phyloP scores from a whole-genome alignment of 1,284 basidiomycete genomes.

The Coriolopsis trogii region DNA sequence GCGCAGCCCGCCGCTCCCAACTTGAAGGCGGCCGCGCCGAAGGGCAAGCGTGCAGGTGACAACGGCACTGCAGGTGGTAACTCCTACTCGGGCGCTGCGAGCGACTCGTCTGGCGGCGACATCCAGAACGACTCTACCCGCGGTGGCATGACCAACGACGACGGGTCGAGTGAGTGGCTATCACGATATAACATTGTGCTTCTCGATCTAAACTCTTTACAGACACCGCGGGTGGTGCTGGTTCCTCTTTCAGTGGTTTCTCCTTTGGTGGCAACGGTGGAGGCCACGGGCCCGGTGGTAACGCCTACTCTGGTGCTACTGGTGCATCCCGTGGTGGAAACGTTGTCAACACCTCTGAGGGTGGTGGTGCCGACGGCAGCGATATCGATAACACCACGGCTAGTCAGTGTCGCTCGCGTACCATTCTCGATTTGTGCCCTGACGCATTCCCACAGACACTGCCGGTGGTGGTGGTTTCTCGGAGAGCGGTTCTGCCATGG shows the following conservation, averaged over 20 bases:
- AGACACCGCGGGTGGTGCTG: constrained; percentile 25
- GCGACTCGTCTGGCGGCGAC: constrained; percentile 25
- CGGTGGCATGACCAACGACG: constrained; percentile 12
- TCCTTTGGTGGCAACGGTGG: constrained; percentile 26
- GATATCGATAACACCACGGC: constrained; percentile 21
- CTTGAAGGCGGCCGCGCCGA: constrained; percentile 6
- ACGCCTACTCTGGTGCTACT: constrained; percentile 26
- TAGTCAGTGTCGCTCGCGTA: constrained; percentile 12
- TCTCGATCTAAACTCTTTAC: neutral
- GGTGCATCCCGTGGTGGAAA: constrained; percentile 28
- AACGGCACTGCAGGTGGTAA: constrained; percentile 29
- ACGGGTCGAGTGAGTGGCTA: constrained; percentile 26
- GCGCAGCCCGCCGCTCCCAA: neutral
- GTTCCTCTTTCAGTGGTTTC: constrained; percentile 28
- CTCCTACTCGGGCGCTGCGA: constrained; percentile 31
- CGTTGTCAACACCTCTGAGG: constrained; percentile 18
- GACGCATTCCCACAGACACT: too few relatives aligned
- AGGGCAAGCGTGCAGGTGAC: constrained; percentile 20
- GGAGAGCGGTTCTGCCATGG: constrained; percentile 29
- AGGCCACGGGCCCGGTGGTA: constrained; percentile 29
- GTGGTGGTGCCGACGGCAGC: neutral
- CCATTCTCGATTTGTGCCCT: neutral
- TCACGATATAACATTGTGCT: neutral
- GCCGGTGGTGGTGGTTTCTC: constrained; percentile 29
- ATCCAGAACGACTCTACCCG: constrained; percentile 17